These are phyloP conservation scores for Sporormia fimetaria DNA, from an alignment of 495 filamentous ascomycete species.

Conservation along the genomic window DNA sequence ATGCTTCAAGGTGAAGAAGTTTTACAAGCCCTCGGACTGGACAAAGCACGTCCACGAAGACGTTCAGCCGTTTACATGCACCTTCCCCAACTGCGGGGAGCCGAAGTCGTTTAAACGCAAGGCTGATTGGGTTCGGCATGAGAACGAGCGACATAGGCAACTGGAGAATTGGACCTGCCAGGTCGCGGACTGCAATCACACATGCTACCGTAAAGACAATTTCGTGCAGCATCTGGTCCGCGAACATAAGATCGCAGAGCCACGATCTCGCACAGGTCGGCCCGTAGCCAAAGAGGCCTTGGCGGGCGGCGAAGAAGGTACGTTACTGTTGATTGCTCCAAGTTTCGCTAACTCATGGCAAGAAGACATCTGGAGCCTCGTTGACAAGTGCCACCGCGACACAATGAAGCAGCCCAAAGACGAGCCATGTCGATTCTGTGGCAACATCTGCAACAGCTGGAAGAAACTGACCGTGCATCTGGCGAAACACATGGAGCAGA, in stretches of 20 bases:
- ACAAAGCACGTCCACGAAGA: slow-evolving; percentile 97
- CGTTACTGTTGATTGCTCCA: slow-evolving; percentile 1
- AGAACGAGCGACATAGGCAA: slow-evolving; percentile 86
- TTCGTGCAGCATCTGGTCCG: slow-evolving; percentile 91
- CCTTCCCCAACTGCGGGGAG: slow-evolving; percentile 71
- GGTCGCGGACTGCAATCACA: slow-evolving; percentile 67
- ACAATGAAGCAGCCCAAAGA: slow-evolving; percentile 53
- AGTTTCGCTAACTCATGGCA: slow-evolving; percentile 35
- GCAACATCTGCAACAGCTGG: slow-evolving; percentile 70
- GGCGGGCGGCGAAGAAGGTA: slow-evolving; percentile 4
- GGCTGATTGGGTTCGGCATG: slow-evolving; percentile 93
- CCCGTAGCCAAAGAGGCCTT: slow-evolving; percentile 34
- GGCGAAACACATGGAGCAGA: slow-evolving; percentile 93
- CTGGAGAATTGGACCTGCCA: slow-evolving; percentile 89
- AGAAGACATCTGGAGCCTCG: slow-evolving; percentile 57
- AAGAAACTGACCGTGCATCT: slow-evolving; percentile 91
- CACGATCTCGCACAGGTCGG: slow-evolving; percentile 39
- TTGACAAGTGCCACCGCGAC: slow-evolving; percentile 68
- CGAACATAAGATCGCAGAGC: slow-evolving; percentile 82
- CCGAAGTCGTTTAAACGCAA: slow-evolving; percentile 96
- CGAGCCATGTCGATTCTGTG: slow-evolving; percentile 90
- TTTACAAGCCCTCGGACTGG: slow-evolving; percentile 94
- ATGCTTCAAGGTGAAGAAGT: slow-evolving; percentile 82
- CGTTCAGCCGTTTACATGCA: slow-evolving; percentile 91
- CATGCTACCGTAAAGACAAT: slow-evolving; percentile 86